These are phyloP conservation scores for Aspergillus aculeatinus DNA, from an alignment of 2,329 filamentous ascomycete species.

Conservation along the genomic window DNA sequence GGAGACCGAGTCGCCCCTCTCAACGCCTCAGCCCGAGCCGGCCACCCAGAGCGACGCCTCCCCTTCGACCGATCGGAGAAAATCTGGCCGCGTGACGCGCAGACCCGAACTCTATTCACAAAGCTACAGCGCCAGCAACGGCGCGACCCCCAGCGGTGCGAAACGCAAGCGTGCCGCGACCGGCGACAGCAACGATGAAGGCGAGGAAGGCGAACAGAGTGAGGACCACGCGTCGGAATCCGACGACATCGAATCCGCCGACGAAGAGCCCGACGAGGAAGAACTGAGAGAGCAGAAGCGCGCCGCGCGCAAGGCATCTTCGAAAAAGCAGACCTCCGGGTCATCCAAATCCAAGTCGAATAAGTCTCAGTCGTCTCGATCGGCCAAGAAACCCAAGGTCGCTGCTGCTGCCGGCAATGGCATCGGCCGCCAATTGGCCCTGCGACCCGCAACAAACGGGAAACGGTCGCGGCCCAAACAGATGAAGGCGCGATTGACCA, in stretches of 20 bases:
- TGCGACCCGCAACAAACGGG: conserved; percentile 52
- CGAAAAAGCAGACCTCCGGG: conserved; percentile 35
- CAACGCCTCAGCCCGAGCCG: conserved; percentile 19
- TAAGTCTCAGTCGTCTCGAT: conserved; percentile 29
- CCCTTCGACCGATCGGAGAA: conserved; percentile 38
- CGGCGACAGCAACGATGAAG: conserved; percentile 38
- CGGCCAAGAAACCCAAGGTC: conserved; percentile 57
- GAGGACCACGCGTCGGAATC: conserved; percentile 37
- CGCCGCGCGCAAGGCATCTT: conserved; percentile 32
- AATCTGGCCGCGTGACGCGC: conserved; percentile 45
- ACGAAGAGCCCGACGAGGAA: conserved; percentile 49
- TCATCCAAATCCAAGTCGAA: conserved; percentile 36
- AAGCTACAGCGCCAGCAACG: conserved; percentile 31
- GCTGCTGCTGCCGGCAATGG: conserved; percentile 43
- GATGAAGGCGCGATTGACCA: conserved; percentile 52
- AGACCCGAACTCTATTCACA: conserved; percentile 46
- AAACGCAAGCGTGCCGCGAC: conserved; percentile 54
- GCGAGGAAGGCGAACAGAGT: conserved; percentile 23
- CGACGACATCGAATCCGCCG: conserved; percentile 40
- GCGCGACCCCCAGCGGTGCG: conserved; percentile 28
- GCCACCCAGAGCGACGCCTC: conserved; percentile 20
- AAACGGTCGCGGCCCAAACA: conserved; percentile 51
- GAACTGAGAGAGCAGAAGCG: conserved; percentile 47
- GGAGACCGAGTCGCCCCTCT: conserved; percentile 25
- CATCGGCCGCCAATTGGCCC: conserved; percentile 50